phyloP scores from a whole-genome alignment of 768 basidiomycete genomes.

The Suillus occidentalis region DNA sequence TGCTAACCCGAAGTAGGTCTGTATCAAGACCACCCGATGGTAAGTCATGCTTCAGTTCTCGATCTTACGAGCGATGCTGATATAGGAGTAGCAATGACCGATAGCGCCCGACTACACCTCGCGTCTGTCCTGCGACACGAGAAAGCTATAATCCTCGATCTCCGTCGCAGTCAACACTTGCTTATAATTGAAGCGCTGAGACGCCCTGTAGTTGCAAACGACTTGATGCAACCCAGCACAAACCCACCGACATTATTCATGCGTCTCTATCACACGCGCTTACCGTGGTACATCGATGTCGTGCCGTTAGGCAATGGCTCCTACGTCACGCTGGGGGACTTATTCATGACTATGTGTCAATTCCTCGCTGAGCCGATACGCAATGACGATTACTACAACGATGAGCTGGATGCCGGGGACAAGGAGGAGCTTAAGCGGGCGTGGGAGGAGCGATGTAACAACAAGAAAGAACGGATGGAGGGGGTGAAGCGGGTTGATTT shows the following conservation, averaged over 20 bases:
- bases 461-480: constrained; percentile 30
- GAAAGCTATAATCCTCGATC: constrained; percentile 43
- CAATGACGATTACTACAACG: constrained; percentile 58
- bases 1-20: constrained; percentile 28
- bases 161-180: constrained; percentile 42
- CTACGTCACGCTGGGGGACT: constrained; percentile 60
- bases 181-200: constrained; percentile 47
- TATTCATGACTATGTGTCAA: constrained; percentile 47
- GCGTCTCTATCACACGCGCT: constrained; percentile 54
- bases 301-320: constrained; percentile 38
- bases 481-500: constrained; percentile 64
- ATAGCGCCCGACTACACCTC: constrained; percentile 28
- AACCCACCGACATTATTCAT: constrained; percentile 49
- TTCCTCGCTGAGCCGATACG: constrained; percentile 47
- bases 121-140: constrained; percentile 26
- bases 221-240: constrained; percentile 56
- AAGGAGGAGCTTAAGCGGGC: constrained; percentile 43
- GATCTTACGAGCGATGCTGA: background rate
- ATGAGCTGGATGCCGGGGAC: constrained; percentile 48
- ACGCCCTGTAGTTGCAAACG: constrained; percentile 44
- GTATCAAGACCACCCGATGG: constrained; percentile 14
- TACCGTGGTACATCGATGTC: constrained; percentile 73
- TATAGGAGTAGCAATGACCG: constrained; percentile 16
- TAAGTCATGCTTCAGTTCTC: constrained; percentile 13
- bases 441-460: constrained; percentile 46